Evolutionary conservation across 2,329 filamentous ascomycete genomes (phyloP), one percentile per base, ranked within the genome.

Genomic region (Curvularia eragrostidis): DNA sequence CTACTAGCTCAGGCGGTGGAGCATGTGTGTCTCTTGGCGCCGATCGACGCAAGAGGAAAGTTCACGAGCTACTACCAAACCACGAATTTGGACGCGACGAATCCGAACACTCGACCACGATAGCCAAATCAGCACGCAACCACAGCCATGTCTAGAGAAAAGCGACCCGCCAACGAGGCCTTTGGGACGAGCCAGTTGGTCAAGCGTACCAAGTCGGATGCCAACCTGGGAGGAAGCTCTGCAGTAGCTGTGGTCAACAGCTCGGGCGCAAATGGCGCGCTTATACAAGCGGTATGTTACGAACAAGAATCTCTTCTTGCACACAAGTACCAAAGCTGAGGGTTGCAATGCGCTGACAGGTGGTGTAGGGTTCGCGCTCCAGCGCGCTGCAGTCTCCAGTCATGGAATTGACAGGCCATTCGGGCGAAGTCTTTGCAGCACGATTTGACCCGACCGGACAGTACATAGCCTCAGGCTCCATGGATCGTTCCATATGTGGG

Each of bases 381-480:
- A 96, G 92, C 75, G 87, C 86, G 51, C 84, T 99, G 28, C 89
- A 96, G 75, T 91, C 94, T 56, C 93, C 94, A 1, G 89, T 97
- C 43, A 97, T 98, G 93, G 92, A 98, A 78, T 82, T 99, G 54
- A 89, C 89, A 83, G 86, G 86, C 24, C 87, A 89, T 66, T 82
- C 83, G 30, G 93, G 91, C 19, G 95, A 99, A 80, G 87, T 99
- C 47, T 98, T 98, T 74, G 85, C 91, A 23, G 90, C 91, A 48
- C 89, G 91, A 73, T 99, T 99, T 73, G 92, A 97, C 73, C 90
- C 91, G 2, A 90, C 90, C 2, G 94, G 93, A 42, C 89, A 93
- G 62, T 84, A 92, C 63, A 95, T 98, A 68, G 95, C 95, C 41
- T 98, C 95, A 1, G 94, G 92, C 8, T 95, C 92, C 12, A 97